Percentiles rank a stretch among this genome's conserved stretches.
Evolutionary conservation across 768 basidiomycete species (phyloP).

Genomic region (Sutorius australiensis): DNA sequence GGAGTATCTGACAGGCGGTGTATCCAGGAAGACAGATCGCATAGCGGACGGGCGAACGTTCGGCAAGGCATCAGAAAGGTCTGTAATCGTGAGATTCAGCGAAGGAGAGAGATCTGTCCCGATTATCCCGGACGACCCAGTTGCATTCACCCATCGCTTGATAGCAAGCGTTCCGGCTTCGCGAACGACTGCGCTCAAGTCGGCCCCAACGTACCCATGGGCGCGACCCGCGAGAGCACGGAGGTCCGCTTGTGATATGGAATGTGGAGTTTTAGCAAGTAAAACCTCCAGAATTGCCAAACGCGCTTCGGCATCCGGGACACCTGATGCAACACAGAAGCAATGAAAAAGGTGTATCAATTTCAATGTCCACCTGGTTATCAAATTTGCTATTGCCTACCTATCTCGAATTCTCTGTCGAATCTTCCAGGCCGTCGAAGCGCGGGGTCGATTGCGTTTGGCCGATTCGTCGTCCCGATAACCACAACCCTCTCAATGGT

Average conservation of each 20-base stretch:
- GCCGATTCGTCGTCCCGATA: slow-evolving; percentile 93
- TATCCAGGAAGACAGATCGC: slow-evolving; percentile 88
- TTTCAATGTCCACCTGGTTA: background rate
- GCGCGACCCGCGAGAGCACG: slow-evolving; percentile 67
- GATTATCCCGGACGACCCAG: slow-evolving; percentile 3
- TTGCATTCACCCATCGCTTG: slow-evolving; percentile 63
- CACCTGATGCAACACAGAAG: slow-evolving; percentile 46
- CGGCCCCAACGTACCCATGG: slow-evolving; percentile 97
- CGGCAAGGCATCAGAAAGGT: slow-evolving; percentile 71
- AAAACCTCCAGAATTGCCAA: slow-evolving; percentile 84
- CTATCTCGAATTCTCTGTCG: slow-evolving; percentile 94
- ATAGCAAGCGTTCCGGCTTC: slow-evolving; percentile 92
- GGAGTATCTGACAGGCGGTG: slow-evolving; percentile 73
- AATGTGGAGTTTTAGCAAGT: slow-evolving; percentile 75
- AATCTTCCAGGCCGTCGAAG: slow-evolving; percentile 86
- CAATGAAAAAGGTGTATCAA: background rate
- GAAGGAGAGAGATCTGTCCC: slow-evolving; percentile 11
- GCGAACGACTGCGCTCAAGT: slow-evolving; percentile 86
- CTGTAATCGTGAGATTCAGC: slow-evolving; percentile 49
- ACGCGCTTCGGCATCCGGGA: slow-evolving; percentile 85
- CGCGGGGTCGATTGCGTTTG: slow-evolving; percentile 94
- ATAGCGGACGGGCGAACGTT: slow-evolving; percentile 88
- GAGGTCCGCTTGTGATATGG: slow-evolving; percentile 58
- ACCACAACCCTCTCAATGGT: slow-evolving; percentile 71
- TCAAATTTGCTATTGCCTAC: slow-evolving; percentile 36